phyloP scores from a whole-genome alignment of 495 filamentous ascomycete genomes.

The Beverwykella pulmonaria region DNA sequence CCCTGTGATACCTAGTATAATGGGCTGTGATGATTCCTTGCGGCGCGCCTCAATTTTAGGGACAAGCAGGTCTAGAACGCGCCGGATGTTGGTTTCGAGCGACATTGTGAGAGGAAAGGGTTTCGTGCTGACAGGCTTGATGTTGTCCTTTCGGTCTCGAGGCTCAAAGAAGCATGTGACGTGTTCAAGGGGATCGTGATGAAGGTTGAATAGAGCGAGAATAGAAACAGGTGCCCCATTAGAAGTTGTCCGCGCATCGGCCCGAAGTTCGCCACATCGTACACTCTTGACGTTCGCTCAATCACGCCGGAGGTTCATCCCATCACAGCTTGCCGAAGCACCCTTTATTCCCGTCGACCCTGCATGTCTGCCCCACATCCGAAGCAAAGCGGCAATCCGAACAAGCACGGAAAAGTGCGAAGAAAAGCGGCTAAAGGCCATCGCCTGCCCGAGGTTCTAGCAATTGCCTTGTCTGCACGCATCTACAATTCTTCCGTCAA shows the following conservation, averaged over 20 bases:
- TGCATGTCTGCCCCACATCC: neutral
- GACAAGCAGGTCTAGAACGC: conserved; percentile 9
- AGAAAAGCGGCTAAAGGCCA: no score
- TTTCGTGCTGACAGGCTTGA: no score
- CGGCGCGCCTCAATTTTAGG: conserved; percentile 12
- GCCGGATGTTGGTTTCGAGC: conserved; percentile 12
- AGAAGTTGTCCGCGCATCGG: neutral
- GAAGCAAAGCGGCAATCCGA: neutral
- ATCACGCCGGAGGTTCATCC: neutral
- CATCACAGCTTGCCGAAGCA: neutral
- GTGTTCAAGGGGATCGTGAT: no score
- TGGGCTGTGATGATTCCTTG: neutral
- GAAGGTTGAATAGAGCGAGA: neutral
- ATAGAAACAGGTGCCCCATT: neutral
- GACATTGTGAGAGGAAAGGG: neutral
- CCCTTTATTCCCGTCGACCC: neutral
- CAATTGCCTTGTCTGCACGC: no score
- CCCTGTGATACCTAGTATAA: conserved; percentile 28
- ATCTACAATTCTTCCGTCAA: no score
- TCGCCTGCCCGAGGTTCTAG: no score
- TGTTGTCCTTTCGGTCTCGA: no score
- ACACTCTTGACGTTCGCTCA: neutral
- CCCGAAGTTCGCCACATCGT: neutral
- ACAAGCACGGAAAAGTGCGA: neutral
- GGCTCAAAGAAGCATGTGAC: no score